These are phyloP conservation scores for Acorus calamus DNA, from an alignment of 106 monocot species.

Conservation along the genomic window DNA sequence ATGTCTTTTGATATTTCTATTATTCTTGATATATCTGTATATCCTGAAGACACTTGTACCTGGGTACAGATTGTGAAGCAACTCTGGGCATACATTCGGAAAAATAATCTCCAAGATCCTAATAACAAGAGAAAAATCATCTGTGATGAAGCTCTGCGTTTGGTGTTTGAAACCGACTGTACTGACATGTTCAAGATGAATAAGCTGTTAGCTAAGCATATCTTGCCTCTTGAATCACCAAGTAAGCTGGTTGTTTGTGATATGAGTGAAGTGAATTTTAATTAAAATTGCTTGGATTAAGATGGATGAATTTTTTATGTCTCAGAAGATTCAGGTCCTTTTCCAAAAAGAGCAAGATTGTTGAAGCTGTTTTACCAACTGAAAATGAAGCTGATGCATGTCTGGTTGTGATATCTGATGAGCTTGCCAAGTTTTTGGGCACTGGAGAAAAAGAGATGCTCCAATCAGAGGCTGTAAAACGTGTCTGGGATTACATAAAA, in stretches of 20 bases:
- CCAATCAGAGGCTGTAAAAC: slow-evolving; percentile 56
- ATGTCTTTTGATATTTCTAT: background rate
- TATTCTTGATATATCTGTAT: background rate
- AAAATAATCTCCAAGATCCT: slow-evolving; percentile 92
- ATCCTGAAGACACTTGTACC: slow-evolving; percentile 1
- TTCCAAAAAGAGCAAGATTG: slow-evolving; percentile 43
- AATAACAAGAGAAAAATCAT: slow-evolving; percentile 91
- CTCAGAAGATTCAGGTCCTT: slow-evolving; percentile 48
- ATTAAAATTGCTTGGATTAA: background rate
- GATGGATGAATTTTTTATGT: slow-evolving; percentile 5
- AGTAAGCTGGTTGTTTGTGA: slow-evolving; percentile 24
- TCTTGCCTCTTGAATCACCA: slow-evolving; percentile 45
- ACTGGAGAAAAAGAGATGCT: slow-evolving; percentile 73
- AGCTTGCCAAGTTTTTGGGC: slow-evolving; percentile 59
- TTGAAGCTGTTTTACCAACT: slow-evolving; percentile 28
- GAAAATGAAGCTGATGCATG: slow-evolving; percentile 19
- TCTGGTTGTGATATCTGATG: slow-evolving; percentile 59
- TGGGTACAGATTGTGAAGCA: slow-evolving; percentile 81
- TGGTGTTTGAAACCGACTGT: slow-evolving; percentile 89
- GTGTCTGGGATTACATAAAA: slow-evolving; percentile 84
- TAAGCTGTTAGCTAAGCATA: slow-evolving; percentile 86
- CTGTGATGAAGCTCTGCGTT: slow-evolving; percentile 81
- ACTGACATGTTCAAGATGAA: slow-evolving; percentile 99
- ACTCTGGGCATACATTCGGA: slow-evolving; percentile 87
- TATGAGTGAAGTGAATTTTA: background rate